phyloP scores from a whole-genome alignment of 805 yeast genomes.

The Babjeviella inositovora region DNA sequence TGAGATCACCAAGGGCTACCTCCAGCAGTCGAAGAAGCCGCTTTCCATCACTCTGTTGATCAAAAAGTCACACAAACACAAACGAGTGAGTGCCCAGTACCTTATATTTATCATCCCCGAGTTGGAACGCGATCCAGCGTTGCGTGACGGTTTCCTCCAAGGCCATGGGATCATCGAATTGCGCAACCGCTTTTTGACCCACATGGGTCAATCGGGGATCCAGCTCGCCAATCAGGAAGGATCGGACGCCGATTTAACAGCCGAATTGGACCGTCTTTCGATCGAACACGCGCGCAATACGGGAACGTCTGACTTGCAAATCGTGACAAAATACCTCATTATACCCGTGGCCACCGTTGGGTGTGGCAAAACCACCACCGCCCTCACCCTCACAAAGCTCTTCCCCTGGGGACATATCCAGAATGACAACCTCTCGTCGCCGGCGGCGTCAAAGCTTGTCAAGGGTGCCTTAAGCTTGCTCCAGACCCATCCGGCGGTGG shows the following conservation, averaged over 20 bases:
- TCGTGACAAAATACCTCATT: conserved; percentile 38
- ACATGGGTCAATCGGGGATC: conserved; percentile 38
- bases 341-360: conserved; percentile 86
- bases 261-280: conserved; percentile 8
- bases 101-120: conserved; percentile 47
- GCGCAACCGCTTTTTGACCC: conserved; percentile 45
- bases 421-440: conserved; percentile 54
- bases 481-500: conserved; percentile 28
- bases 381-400: conserved; percentile 36
- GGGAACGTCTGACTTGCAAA: conserved; percentile 8
- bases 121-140: conserved; percentile 28
- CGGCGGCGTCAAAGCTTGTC: conserved; percentile 31
- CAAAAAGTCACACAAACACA: conserved; percentile 26
- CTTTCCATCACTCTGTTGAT: conserved; percentile 7
- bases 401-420: conserved; percentile 67
- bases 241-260: conserved; percentile 11
- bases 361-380: conserved; percentile 85
- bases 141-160: conserved; percentile 24
- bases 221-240: conserved; percentile 38
- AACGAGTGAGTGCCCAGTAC: conserved; percentile 47
- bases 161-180: conserved; percentile 65
- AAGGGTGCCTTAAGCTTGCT: conserved; percentile 24
- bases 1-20: conserved; percentile 58
- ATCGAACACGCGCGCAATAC: conserved; percentile 3
- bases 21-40: conserved; percentile 16